These are phyloP conservation scores for Starmerella floricola DNA, from an alignment of 805 yeast species.

Conservation along the genomic window DNA sequence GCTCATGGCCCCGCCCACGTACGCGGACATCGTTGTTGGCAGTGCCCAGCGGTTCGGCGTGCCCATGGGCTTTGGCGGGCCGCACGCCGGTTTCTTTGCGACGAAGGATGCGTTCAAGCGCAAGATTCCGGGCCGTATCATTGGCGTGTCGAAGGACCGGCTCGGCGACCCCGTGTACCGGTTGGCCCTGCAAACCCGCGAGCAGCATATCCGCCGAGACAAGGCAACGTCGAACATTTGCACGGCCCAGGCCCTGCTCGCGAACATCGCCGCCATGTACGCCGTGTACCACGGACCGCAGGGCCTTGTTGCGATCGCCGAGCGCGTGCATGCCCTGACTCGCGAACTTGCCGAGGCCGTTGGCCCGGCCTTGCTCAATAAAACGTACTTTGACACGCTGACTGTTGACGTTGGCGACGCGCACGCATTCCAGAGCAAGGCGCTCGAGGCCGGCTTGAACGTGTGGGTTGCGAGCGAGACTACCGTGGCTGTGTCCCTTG, in stretches of 20 bases:
- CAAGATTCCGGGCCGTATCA: conserved; percentile 92
- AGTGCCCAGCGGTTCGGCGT: conserved; percentile 94
- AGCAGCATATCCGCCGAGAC: conserved; percentile 94
- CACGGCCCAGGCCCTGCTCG: conserved; percentile 93
- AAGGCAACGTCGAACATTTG: conserved; percentile 96
- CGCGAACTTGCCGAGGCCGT: conserved; percentile 55
- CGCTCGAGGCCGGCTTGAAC: conserved; percentile 60
- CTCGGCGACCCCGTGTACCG: conserved; percentile 81
- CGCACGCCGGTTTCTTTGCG: conserved; percentile 96
- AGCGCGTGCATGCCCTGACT: conserved; percentile 63
- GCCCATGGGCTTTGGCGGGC: conserved; percentile 97
- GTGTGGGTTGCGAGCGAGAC: conserved; percentile 52
- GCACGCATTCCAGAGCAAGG: conserved; percentile 43
- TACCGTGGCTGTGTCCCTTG: conserved; percentile 70
- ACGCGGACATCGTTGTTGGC: conserved; percentile 90
- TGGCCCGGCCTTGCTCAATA: conserved; percentile 37
- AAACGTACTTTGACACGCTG: conserved; percentile 77
- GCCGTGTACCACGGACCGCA: conserved; percentile 93
- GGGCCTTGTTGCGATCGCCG: conserved; percentile 69
- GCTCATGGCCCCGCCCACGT: conserved; percentile 70
- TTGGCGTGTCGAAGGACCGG: conserved; percentile 86
- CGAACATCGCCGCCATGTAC: conserved; percentile 90
- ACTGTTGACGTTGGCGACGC: conserved; percentile 44
- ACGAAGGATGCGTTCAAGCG: conserved; percentile 70
- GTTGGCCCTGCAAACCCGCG: conserved; percentile 93